Base-by-base conservation (phyloP, 192 early-diverging fungal genomes). In the Podila epigama region DNA sequence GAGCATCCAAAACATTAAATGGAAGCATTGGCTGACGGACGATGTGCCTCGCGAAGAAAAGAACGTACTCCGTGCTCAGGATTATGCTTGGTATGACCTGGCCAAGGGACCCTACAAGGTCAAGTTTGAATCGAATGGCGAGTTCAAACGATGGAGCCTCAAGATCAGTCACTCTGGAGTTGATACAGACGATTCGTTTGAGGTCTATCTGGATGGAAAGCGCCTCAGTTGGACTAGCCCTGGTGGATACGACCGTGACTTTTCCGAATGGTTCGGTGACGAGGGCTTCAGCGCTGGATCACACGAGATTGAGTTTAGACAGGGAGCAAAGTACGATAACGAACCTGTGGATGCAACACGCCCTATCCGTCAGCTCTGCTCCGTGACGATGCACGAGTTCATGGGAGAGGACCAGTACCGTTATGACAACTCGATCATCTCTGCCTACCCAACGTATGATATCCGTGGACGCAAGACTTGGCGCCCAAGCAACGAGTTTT, bases 321-420 rank as follows among this genome's bases (percentile, higher is more conserved):
- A 86, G 25, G 83, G 81, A 1, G 51, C 69, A 53, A 77, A 77
- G 61, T 77, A 77, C n/a, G 73, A 68, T 29, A 59, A 68, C 11
- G 66, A 77, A 22, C 84, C 84, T 0, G 53, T 72, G 2, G 63
- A 60, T 39, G n/a, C 25, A 2, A 37, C 48, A 1, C 60, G 79
- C 39, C 88, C 88, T 10, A 89, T 89, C 50, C 84, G 84, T 5
- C 88, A 89, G 69, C 67, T 89, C 18, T 89, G 88, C 61, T 84
- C 82, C 15, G 82, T 88, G 20, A 82, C 71, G 11, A 36, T 89
- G 79, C 81, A 86, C 52, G 88, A 89, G 56, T 89, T 78, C 56
- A 84, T 72, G 53, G 75, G 57, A 28, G 84, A 79, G 63, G 79
- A 82, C 54, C 58, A 59, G 31, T 79, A 82, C 60, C 79, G 73